A percentile compares a stretch with the other conserved stretches of the same genome.
Conservation (phyloP, 441 rosid species). For the Aquilaria agallochum region DNA sequence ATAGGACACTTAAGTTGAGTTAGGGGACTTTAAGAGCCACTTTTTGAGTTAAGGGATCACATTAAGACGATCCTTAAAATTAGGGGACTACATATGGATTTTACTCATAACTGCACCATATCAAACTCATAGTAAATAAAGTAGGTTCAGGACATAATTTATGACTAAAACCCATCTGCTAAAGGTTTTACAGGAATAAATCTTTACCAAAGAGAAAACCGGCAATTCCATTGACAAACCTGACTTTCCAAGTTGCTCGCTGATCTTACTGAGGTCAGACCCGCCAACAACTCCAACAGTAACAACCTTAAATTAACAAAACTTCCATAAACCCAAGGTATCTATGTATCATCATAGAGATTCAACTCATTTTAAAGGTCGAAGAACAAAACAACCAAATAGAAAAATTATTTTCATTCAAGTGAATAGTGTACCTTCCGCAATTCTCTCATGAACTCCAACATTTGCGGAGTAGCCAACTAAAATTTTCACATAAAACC, state of each 20-base stretch:
- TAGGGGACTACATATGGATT: too few species aligned
- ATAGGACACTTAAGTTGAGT: too few species aligned
- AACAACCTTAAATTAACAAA: slow-evolving; percentile 47
- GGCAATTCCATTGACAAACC: slow-evolving; percentile 34
- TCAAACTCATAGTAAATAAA: slow-evolving; percentile 2
- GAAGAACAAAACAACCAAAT: slow-evolving; percentile 4
- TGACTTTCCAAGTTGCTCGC: slow-evolving; percentile 89
- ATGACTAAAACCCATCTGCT: background rate
- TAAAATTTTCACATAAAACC: slow-evolving; percentile 12
- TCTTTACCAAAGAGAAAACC: background rate
- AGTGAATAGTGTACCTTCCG: slow-evolving; percentile 48
- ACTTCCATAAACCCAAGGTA: slow-evolving; percentile 1
- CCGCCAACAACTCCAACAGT: slow-evolving; percentile 96
- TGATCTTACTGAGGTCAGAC: slow-evolving; percentile 84
- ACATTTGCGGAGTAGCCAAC: slow-evolving; percentile 51
- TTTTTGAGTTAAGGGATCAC: too few species aligned
- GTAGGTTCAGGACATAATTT: background rate
- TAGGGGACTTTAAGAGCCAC: too few species aligned
- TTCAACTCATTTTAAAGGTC: slow-evolving; percentile 2
- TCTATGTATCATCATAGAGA: background rate
- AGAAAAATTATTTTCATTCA: background rate
- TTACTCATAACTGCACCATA: slow-evolving; percentile 67
- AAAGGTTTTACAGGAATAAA: background rate
- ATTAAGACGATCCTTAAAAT: too few species aligned
- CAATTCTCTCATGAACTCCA: slow-evolving; percentile 69